Conservation (phyloP, 345 rosid genomes). For the Euphorbia pulcherrima region DNA sequence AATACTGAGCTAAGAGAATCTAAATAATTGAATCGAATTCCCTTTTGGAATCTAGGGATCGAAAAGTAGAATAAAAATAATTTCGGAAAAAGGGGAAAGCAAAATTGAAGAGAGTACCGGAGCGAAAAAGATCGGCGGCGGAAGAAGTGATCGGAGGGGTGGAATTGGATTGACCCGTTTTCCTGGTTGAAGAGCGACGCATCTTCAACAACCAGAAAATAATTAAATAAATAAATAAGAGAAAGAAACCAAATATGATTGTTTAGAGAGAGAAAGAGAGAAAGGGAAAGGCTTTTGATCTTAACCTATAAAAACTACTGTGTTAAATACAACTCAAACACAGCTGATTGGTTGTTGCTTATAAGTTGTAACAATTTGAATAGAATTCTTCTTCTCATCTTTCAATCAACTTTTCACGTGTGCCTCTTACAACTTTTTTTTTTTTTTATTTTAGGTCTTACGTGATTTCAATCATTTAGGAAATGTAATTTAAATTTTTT, state of each 20-base stretch:
- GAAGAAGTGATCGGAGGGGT: slow-evolving; percentile 50
- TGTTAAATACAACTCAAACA: too few species aligned
- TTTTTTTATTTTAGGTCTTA: too few species aligned
- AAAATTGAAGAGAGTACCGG: slow-evolving; percentile 38
- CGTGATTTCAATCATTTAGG: too few species aligned
- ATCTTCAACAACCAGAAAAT: slow-evolving; percentile 39
- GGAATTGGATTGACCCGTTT: slow-evolving; percentile 72
- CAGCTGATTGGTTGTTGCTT: too few species aligned
- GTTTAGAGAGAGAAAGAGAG: slow-evolving; percentile 24
- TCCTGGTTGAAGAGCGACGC: slow-evolving; percentile 84
- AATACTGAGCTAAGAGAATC: neutral
- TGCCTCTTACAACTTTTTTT: too few species aligned
- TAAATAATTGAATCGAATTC: too few species aligned
- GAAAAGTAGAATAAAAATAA: neutral
- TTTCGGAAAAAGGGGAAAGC: neutral
- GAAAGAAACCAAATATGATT: too few species aligned
- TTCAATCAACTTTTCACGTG: too few species aligned
- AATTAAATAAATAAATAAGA: neutral
- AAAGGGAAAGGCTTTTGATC: neutral
- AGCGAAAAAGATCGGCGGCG: slow-evolving; percentile 86
- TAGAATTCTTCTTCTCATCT: too few species aligned
- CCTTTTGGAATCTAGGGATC: neutral
- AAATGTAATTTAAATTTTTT: too few species aligned
- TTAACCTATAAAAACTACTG: neutral
- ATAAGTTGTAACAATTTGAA: too few species aligned